phyloP scores from a whole-genome alignment of 1,284 basidiomycete species.

The Sphaerobolus stellatus region DNA sequence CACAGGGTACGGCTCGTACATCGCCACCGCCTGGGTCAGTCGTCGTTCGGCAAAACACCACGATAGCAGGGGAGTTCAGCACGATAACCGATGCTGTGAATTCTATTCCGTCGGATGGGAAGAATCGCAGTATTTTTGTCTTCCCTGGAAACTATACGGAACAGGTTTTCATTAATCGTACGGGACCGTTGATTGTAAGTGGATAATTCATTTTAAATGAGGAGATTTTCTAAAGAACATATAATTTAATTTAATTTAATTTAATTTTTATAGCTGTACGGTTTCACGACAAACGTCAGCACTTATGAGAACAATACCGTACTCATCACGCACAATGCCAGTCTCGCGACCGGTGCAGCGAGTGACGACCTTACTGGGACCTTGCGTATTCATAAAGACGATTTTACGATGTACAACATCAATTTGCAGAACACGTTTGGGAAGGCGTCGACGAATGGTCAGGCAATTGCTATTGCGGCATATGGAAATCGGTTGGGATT shows the following conservation, averaged over 20 bases:
- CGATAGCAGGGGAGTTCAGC: slow-evolving; percentile 43
- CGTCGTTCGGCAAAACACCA: slow-evolving; percentile 43
- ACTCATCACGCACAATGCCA: slow-evolving; percentile 44
- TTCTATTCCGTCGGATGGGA: slow-evolving; percentile 44
- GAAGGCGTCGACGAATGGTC: slow-evolving; percentile 33
- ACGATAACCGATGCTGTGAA: slow-evolving; percentile 43
- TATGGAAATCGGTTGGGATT: slow-evolving; percentile 50
- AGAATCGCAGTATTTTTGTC: slow-evolving; percentile 49
- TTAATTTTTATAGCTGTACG: slow-evolving; percentile 39
- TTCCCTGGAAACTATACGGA: slow-evolving; percentile 55
- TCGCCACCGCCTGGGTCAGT: slow-evolving; percentile 45
- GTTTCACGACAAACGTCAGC: slow-evolving; percentile 43
- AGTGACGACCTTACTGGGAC: slow-evolving; percentile 57
- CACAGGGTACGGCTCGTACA: slow-evolving; percentile 32
- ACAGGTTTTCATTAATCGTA: slow-evolving; percentile 51
- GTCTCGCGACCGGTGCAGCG: slow-evolving; percentile 34
- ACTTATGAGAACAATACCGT: slow-evolving; percentile 40
- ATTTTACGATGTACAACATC: slow-evolving; percentile 56
- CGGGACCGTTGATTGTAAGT: slow-evolving; percentile 42
- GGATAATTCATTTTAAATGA: neutral
- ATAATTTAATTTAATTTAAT: slow-evolving; percentile 1
- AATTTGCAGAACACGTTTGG: slow-evolving; percentile 56
- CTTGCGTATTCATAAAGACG: slow-evolving; percentile 49
- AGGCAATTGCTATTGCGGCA: slow-evolving; percentile 55
- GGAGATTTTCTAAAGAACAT: neutral